Percentiles rank a stretch among this genome's conserved stretches.
Conservation (phyloP, 208 protist genomes). For the Porcisia hertigi region DNA sequence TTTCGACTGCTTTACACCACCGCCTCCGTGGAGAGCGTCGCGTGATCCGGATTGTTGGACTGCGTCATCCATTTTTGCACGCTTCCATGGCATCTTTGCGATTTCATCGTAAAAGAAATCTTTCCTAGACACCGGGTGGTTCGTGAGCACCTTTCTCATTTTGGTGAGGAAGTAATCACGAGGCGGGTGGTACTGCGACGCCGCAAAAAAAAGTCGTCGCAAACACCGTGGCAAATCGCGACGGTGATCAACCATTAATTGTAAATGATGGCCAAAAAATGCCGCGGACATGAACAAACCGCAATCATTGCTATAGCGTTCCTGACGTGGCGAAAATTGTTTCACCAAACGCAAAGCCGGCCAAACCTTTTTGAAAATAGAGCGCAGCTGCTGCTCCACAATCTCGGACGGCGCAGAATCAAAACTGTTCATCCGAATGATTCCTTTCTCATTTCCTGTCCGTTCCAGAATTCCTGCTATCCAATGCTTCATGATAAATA, state of each 20-base stretch:
- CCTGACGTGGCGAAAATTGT: not conserved
- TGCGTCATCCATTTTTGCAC: too few relatives aligned
- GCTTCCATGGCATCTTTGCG: too few relatives aligned
- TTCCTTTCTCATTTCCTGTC: not conserved
- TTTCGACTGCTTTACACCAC: too few relatives aligned
- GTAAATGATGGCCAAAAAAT: conserved; percentile 10
- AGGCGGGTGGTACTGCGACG: too few relatives aligned
- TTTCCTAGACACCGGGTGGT: too few relatives aligned
- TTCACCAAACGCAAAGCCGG: not conserved
- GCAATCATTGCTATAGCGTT: conserved; percentile 16
- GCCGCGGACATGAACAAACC: conserved; percentile 15
- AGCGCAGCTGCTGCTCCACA: conserved; percentile 3
- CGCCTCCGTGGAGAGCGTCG: too few relatives aligned
- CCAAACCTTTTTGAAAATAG: not conserved
- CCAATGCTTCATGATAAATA: conserved; percentile 18
- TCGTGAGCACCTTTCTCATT: too few relatives aligned
- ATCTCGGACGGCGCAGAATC: conserved; percentile 10
- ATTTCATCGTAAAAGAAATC: too few relatives aligned
- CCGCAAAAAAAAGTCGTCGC: too few relatives aligned
- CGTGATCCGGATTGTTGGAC: too few relatives aligned
- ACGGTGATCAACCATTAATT: not conserved
- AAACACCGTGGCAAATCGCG: not conserved
- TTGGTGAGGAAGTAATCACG: too few relatives aligned
- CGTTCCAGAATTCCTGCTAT: conserved; percentile 9
- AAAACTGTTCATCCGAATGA: not conserved